Evolutionary conservation across 2,329 filamentous ascomycete species (phyloP).

Genomic region (Clonostachys solani): DNA sequence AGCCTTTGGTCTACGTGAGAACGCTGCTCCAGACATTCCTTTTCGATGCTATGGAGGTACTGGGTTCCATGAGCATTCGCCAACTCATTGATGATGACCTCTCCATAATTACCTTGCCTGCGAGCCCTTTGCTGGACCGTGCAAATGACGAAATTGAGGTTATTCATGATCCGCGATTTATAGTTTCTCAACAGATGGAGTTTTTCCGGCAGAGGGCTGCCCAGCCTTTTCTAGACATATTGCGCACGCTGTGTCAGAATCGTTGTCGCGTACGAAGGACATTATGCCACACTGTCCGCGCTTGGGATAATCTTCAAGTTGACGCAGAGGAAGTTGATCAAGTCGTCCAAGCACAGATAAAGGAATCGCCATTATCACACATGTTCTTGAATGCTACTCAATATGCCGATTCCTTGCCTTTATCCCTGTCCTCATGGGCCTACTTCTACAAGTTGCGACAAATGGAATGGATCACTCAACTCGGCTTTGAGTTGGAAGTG

Average conservation of each 20-base stretch:
- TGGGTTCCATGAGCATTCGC: constrained; percentile 65
- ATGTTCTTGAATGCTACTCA: not conserved
- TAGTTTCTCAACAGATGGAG: constrained; percentile 72
- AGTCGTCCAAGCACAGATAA: constrained; percentile 55
- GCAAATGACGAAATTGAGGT: constrained; percentile 73
- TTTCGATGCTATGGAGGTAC: constrained; percentile 66
- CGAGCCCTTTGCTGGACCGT: constrained; percentile 65
- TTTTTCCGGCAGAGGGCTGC: constrained; percentile 55
- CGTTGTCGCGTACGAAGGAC: constrained; percentile 83
- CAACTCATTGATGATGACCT: constrained; percentile 80
- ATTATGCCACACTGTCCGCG: constrained; percentile 76
- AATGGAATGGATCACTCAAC: constrained; percentile 82
- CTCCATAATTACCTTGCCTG: constrained; percentile 70
- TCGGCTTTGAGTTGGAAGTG: constrained; percentile 90
- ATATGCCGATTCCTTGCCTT: not conserved
- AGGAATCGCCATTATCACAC: constrained; percentile 40
- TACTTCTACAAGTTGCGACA: constrained; percentile 87
- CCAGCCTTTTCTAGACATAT: constrained; percentile 76
- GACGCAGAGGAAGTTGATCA: constrained; percentile 77
- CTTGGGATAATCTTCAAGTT: constrained; percentile 80
- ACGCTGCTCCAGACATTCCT: constrained; percentile 74
- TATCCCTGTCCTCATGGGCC: constrained; percentile 80
- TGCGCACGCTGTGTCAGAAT: constrained; percentile 85
- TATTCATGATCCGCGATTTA: constrained; percentile 67
- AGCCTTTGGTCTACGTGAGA: constrained; percentile 79